Evolutionary conservation across 2,329 filamentous ascomycete species (phyloP).

Genomic region (Hortaea sp.): DNA sequence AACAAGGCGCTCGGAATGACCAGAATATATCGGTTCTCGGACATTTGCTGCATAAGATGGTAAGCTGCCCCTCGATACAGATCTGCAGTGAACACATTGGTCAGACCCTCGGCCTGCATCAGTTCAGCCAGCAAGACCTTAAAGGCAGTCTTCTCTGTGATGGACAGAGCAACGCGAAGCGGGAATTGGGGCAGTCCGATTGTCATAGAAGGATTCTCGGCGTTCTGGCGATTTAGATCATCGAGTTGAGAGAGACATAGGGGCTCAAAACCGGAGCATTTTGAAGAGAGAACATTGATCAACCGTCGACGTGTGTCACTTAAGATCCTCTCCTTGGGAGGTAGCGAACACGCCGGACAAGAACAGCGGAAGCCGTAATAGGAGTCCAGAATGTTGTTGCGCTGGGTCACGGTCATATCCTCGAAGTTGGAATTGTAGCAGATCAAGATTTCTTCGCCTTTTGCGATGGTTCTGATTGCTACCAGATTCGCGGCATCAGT

Average conservation of each 20-base stretch:
- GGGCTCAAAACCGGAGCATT: not conserved
- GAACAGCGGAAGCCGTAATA: conserved; percentile 4
- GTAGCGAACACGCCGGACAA: conserved; percentile 1
- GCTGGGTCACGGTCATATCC: not conserved
- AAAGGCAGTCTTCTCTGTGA: not conserved
- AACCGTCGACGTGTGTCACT: not conserved
- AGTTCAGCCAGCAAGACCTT: not conserved
- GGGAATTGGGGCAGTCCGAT: not conserved
- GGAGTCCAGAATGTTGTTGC: not conserved
- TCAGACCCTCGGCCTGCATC: not conserved
- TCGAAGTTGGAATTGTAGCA: conserved; percentile 1
- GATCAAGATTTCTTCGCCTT: conserved; percentile 7
- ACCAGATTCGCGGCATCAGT: not conserved
- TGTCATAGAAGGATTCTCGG: not conserved
- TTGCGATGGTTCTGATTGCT: conserved; percentile 3
- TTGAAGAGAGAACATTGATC: not conserved
- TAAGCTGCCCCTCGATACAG: not conserved
- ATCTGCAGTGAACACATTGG: not conserved
- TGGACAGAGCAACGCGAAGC: not conserved
- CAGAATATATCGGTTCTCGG: not conserved
- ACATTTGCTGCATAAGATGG: not conserved
- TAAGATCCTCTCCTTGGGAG: not conserved
- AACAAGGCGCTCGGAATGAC: not conserved
- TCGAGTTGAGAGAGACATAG: not conserved
- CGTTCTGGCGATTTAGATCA: not conserved